phyloP scores from a whole-genome alignment of 495 filamentous ascomycete genomes.

The Aspergillus indologenus region DNA sequence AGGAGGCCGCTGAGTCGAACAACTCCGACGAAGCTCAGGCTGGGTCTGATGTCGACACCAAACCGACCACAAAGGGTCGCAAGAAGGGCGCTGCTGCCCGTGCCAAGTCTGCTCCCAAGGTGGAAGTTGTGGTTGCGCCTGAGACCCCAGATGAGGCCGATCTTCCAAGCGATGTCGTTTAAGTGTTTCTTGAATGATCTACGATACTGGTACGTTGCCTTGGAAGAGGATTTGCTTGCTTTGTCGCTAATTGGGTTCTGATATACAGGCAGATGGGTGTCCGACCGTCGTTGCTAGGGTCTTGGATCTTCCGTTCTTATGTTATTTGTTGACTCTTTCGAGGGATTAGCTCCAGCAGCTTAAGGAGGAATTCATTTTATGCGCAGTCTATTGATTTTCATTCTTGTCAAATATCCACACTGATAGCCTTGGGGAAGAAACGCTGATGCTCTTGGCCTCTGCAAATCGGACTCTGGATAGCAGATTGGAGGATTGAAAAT shows the following conservation, averaged over 20 bases:
- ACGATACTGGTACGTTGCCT: background rate
- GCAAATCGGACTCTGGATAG: background rate
- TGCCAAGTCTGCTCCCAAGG: background rate
- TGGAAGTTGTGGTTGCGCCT: background rate
- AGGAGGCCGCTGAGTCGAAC: background rate
- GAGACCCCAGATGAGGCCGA: background rate
- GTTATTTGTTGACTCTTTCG: background rate
- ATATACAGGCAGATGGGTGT: background rate
- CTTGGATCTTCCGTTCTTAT: background rate
- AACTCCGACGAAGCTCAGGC: background rate
- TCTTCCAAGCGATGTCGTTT: background rate
- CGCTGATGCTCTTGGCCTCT: background rate
- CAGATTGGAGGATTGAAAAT: background rate
- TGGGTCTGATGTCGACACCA: background rate
- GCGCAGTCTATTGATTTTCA: background rate
- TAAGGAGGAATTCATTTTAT: background rate
- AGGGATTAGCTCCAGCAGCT: background rate
- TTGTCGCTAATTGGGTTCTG: too few species aligned
- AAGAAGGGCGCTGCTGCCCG: background rate
- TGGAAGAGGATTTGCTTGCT: background rate
- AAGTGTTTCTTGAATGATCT: background rate
- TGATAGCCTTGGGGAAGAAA: background rate
- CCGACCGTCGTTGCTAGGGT: background rate
- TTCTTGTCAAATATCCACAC: background rate
- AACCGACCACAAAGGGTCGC: background rate